Conservation (phyloP, 2,329 filamentous ascomycete species). For the Colletotrichum graminicola region DNA sequence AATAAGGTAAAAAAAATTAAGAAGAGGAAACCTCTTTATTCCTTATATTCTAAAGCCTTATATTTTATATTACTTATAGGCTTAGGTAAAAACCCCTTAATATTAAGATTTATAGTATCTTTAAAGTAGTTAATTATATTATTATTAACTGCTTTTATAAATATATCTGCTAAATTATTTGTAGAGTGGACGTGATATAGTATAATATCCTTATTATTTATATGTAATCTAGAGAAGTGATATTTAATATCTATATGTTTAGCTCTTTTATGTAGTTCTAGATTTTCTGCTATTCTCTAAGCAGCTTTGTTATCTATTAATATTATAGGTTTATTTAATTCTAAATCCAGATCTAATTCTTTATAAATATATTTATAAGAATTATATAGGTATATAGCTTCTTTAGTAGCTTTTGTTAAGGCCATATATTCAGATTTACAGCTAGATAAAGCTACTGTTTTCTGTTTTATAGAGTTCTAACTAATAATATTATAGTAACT, state of each 20-base stretch:
- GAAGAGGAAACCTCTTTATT: too few species aligned
- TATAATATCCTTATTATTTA: neutral
- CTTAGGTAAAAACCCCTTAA: too few species aligned
- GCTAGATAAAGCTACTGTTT: neutral
- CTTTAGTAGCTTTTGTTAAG: conserved; percentile 3
- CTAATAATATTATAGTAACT: neutral
- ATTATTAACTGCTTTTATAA: neutral
- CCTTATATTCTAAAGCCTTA: too few species aligned
- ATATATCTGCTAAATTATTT: neutral
- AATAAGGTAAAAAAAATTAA: too few species aligned
- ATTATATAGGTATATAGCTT: conserved; percentile 12
- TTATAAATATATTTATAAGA: neutral
- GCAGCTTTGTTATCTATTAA: conserved; percentile 8
- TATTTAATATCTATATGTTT: neutral
- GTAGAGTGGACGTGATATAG: neutral
- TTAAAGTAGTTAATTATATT: too few species aligned
- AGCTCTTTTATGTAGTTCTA: neutral
- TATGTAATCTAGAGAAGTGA: neutral
- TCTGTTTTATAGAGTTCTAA: conserved; percentile 7
- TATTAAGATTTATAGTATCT: too few species aligned
- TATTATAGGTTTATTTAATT: neutral
- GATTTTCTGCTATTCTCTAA: neutral
- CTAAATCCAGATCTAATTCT: neutral
- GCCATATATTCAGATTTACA: conserved; percentile 15
- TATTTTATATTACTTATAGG: too few species aligned